Evolutionary conservation across 140 eudicot species (phyloP), one percentile per base, ranked within the genome.

Genomic region (Stevia rebaudiana): DNA sequence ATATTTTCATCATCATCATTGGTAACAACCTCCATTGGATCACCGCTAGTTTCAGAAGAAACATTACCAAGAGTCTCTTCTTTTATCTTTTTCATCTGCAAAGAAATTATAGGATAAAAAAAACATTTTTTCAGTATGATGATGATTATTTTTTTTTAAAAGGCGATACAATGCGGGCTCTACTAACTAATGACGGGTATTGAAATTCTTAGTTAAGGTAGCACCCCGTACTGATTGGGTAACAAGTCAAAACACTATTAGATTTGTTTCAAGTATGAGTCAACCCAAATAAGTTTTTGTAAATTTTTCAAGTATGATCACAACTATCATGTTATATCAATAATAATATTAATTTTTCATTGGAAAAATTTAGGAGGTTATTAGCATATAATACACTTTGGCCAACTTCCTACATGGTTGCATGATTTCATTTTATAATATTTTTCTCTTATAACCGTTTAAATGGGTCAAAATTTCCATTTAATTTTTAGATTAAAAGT

Each of bases 51-150:
- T 15, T 56, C 76, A 13, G 47, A 54, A 37, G 75, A 54, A 69
- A 50, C 56, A 43, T 54, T 71, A 65, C 62, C 36, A 46, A 31
- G 63, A 61, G 50, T 12, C 24, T 74, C 82, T 48, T 73, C 84
- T 72, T 62, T 52, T 42, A 50, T 74, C 80, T 67, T 83, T 82
- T 87, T 91, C 3, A 56, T 55, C 98, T 92, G 87, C 78, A 81
- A 60, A 80, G 24, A 19, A 62, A 55, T 48, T 22, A 11, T 18
- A 42, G n/a, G n/a, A n/a, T n/a, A n/a, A n/a, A n/a, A 60, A 22
- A 67, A 70, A 5, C 53, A 17, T 67, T 54, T 17, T 25, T 17
- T 43, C 41, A 2, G 42, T 18, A 54, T 8, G 49, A 3, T 8
- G 42, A 63, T 30, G 36, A 43, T 44, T 5, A n/a, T 53, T 40